Conservation (phyloP, 2,329 filamentous ascomycete genomes). For the Colletotrichum zoysiae region DNA sequence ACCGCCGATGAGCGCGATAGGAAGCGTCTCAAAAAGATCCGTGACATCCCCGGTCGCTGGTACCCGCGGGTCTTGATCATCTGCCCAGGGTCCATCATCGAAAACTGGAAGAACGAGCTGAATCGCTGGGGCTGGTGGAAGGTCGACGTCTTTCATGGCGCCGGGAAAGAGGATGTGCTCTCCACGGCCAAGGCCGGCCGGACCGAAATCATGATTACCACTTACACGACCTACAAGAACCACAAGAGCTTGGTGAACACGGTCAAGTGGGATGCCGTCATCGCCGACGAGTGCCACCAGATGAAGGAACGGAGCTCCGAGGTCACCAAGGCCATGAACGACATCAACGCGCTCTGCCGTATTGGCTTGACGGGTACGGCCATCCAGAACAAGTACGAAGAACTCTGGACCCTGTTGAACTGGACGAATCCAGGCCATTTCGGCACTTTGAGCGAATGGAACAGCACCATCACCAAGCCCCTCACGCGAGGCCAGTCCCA, state of each 20-base stretch:
- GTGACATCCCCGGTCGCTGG: conserved; percentile 74
- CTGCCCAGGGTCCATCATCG: conserved; percentile 88
- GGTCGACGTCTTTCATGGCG: conserved; percentile 83
- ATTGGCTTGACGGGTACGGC: conserved; percentile 95
- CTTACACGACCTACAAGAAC: conserved; percentile 90
- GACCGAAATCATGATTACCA: conserved; percentile 93
- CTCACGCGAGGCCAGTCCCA: conserved; percentile 92
- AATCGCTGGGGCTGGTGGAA: conserved; percentile 97
- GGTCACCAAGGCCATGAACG: conserved; percentile 87
- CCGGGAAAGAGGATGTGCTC: conserved; percentile 75
- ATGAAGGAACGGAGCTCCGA: conserved; percentile 85
- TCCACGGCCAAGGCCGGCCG: conserved; percentile 80
- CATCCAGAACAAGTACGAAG: conserved; percentile 98
- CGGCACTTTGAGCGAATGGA: conserved; percentile 79
- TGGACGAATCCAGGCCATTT: conserved; percentile 91
- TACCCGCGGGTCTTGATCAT: conserved; percentile 89
- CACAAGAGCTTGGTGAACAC: conserved; percentile 81
- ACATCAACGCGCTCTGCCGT: conserved; percentile 90
- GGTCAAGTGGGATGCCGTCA: conserved; percentile 91
- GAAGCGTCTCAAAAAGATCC: conserved; percentile 89
- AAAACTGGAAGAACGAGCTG: conserved; percentile 92
- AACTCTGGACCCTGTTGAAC: conserved; percentile 95
- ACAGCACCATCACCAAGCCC: conserved; percentile 80
- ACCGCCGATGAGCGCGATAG: conserved; percentile 87
- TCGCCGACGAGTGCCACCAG: conserved; percentile 93